phyloP scores from a whole-genome alignment of 805 yeast species.

The Pachysolen tannophilus region DNA sequence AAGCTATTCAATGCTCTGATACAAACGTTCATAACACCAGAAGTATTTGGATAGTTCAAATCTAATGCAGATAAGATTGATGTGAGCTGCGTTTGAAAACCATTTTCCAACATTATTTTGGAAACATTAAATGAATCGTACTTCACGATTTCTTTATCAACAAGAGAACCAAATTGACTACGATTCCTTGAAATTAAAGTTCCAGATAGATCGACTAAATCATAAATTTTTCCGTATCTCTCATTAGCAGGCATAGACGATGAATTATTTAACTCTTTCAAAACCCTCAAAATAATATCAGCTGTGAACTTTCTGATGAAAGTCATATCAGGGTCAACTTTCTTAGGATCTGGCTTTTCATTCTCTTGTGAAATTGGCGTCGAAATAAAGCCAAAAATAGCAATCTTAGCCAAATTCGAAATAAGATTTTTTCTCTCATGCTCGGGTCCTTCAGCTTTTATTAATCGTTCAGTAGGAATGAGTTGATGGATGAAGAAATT shows the following conservation, averaged over 20 bases:
- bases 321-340: conserved; percentile 60
- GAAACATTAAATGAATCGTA: conserved; percentile 60
- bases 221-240: conserved; percentile 48
- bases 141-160: conserved; percentile 39
- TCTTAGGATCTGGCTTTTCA: conserved; percentile 34
- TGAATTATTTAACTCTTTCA: conserved; percentile 38
- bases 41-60: conserved; percentile 62
- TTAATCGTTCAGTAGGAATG: conserved; percentile 44
- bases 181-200: conserved; percentile 34
- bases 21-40: conserved; percentile 47
- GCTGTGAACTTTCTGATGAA: conserved; percentile 67
- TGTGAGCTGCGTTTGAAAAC: conserved; percentile 49
- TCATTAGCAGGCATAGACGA: conserved; percentile 28
- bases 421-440: conserved; percentile 46
- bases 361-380: conserved; percentile 44
- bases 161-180: conserved; percentile 32
- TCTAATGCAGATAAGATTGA: conserved; percentile 58
- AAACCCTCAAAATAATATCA: conserved; percentile 56
- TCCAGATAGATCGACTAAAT: conserved; percentile 40
- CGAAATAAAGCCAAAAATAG: conserved; percentile 56
- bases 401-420: conserved; percentile 53
- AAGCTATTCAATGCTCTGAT: conserved; percentile 51
- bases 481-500: conserved; percentile 73
- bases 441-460: conserved; percentile 28
- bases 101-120: conserved; percentile 60